Evolutionary conservation across 345 rosid species (phyloP), one percentile per base, ranked within the genome.

Genomic region (Zanthoxylum bungeanum): DNA sequence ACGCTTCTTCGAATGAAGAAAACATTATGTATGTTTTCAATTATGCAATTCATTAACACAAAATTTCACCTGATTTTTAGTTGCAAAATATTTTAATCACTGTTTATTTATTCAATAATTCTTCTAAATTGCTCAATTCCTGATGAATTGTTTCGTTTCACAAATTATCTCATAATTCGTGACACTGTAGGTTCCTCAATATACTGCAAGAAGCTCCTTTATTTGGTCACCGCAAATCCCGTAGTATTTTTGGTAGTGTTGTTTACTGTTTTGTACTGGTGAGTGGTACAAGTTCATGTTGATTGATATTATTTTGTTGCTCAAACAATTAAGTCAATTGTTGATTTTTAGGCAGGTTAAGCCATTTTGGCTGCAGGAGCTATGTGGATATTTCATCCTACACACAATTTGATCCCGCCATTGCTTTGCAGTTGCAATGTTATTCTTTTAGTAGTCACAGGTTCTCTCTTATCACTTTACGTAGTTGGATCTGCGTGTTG

Each of bases 181-280:
- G 63, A 61, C 37, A 44, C n/a, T 73, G 40, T 58, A 91, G 98
- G 85, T 93, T 93, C 68, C 87, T 90, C 46, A 97, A 93, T 78
- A 93, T 93, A 76, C 84, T 93, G 60, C 94, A 93, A 34, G 98
- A 93, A 73, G 97, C 98, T 73, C 94, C 98, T 61, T 76, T 93
- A 50, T 85, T 90, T n/a, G 97, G 94, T 79, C 93, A 90, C 79
- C 85, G 96, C 82, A 91, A 92, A 86, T 85, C 92, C 28, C 86
- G 89, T 76, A 85, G 89, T 68, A 75, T 93, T 59, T 71, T 90
- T 65, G 97, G 97, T 50, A 85, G 97, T 68, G 79, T 91, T 68
- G 72, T 86, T 49, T 91, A 84, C 84, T 85, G 85, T 68, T 46
- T 88, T 63, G 22, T 91, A 76, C 79, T 93, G 92, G 97, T 84